These are phyloP conservation scores for Yarrowia galli DNA, from an alignment of 1,139 yeast species.

Conservation along the genomic window DNA sequence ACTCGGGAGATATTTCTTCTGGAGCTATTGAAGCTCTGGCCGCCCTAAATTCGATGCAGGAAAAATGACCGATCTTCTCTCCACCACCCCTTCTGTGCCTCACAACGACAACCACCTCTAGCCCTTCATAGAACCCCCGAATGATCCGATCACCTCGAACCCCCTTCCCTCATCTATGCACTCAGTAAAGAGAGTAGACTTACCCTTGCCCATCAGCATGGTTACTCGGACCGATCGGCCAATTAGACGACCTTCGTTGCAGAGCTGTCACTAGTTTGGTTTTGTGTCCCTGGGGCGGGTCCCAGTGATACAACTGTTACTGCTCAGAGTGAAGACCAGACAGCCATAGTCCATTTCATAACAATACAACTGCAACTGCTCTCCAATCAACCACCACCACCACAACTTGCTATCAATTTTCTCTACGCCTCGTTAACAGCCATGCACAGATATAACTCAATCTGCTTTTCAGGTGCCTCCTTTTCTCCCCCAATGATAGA, in stretches of 20 bases:
- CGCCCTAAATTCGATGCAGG: no score
- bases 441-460: slow-evolving; percentile 6
- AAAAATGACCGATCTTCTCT: no score
- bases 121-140: neutral
- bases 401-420: slow-evolving; percentile 1
- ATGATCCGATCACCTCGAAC: neutral
- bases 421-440: neutral
- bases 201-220: slow-evolving; percentile 14
- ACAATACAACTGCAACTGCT: neutral
- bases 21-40: neutral
- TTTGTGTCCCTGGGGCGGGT: no score
- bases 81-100: no score
- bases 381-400: neutral
- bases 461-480: slow-evolving; percentile 14
- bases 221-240: slow-evolving; percentile 18
- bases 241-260: neutral
- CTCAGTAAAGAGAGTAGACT: neutral
- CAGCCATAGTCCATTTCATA: neutral
- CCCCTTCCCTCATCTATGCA: slow-evolving; percentile 9
- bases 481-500: slow-evolving; percentile 18
- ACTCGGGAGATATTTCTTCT: no score
- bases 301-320: no score
- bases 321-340: no score
- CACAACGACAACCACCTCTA: no score
- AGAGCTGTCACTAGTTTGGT: neutral